A percentile compares a stretch with the other conserved stretches of the same genome.
phyloP scores from a whole-genome alignment of 2,329 filamentous ascomycete species.

The Botryosphaeria dothidea region DNA sequence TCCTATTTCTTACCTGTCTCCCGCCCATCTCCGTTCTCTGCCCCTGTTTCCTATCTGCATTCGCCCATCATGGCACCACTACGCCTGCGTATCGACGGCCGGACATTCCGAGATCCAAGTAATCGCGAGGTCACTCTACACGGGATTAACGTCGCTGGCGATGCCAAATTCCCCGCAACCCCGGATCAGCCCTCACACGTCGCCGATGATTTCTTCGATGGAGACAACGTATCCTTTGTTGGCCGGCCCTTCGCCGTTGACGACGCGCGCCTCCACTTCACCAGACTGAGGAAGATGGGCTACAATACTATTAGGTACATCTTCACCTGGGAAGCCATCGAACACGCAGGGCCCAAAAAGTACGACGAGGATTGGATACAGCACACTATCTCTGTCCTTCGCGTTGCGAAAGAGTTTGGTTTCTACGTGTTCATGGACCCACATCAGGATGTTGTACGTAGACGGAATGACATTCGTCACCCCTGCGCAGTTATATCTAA shows the following conservation, averaged over 20 bases:
- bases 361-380: conserved; percentile 95
- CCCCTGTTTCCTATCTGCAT: conserved; percentile 1
- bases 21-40: background rate
- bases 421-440: conserved; percentile 99
- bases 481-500: conserved; percentile 23
- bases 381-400: conserved; percentile 82
- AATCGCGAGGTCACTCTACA: conserved; percentile 85
- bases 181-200: conserved; percentile 83
- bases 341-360: conserved; percentile 82
- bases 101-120: conserved; percentile 76
- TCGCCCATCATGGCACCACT: conserved; percentile 65
- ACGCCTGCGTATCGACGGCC: conserved; percentile 80
- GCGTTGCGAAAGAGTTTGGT: conserved; percentile 82
- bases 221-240: conserved; percentile 87
- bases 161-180: conserved; percentile 82
- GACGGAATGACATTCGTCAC: background rate
- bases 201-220: conserved; percentile 81
- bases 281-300: conserved; percentile 80
- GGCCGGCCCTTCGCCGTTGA: conserved; percentile 79
- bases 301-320: conserved; percentile 97
- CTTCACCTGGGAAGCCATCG: conserved; percentile 99
- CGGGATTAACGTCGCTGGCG: conserved; percentile 90
- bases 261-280: conserved; percentile 84
- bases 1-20: conserved; percentile 10
- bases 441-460: conserved; percentile 88